These are phyloP conservation scores for Phalaenopsis equestris DNA, from an alignment of 106 monocot species.

Conservation along the genomic window DNA sequence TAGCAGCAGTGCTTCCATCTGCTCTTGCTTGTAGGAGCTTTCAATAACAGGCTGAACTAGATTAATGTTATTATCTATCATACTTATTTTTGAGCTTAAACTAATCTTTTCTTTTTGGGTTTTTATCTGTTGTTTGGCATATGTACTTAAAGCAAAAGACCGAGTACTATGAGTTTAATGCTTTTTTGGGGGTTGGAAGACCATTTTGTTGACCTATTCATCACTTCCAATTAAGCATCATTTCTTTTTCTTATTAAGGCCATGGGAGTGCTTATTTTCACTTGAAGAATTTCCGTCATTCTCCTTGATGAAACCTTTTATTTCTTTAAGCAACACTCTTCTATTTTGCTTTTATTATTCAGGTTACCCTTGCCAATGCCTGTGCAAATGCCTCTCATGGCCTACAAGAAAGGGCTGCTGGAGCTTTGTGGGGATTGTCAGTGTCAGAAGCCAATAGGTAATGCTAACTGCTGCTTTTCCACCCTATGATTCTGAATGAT, in stretches of 20 bases:
- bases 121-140: not conserved
- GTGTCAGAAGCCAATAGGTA: constrained; percentile 99
- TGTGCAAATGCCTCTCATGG: constrained; percentile 83
- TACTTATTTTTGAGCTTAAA: not conserved
- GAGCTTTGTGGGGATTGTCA: constrained; percentile 96
- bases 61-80: not conserved
- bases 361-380: constrained; percentile 82
- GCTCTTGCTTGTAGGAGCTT: not conserved
- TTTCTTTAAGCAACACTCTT: not conserved
- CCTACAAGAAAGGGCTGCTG: constrained; percentile 98
- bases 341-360: constrained; percentile 8
- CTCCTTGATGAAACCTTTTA: not conserved
- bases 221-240: not conserved
- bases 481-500: not conserved
- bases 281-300: not conserved
- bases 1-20: not conserved
- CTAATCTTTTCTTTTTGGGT: not conserved
- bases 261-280: not conserved
- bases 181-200: not conserved
- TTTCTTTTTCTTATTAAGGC: not conserved
- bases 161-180: not conserved
- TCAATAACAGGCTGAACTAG: not conserved
- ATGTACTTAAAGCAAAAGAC: not conserved
- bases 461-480: not conserved
- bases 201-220: not conserved